A percentile compares a stretch with the other conserved stretches of the same genome.
Conservation (phyloP, 2,329 filamentous ascomycete species). For the Penicillium sp. region DNA sequence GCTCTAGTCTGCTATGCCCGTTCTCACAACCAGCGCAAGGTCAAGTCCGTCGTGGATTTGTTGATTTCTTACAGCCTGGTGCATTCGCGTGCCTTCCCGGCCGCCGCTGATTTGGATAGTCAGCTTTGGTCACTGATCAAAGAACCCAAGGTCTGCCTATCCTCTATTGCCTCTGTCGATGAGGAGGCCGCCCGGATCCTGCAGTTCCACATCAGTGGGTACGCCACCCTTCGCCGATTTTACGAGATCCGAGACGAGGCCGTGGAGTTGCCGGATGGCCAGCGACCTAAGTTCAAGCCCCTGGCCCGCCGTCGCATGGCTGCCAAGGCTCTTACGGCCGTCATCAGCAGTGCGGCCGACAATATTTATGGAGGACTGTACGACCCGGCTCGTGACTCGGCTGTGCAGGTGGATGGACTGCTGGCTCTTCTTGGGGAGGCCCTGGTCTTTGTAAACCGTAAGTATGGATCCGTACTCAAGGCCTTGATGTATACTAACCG, state of each 20-base stretch:
- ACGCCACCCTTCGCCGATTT: slow-evolving; percentile 85
- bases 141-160: slow-evolving; percentile 69
- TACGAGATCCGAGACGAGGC: slow-evolving; percentile 81
- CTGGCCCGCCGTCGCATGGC: slow-evolving; percentile 67
- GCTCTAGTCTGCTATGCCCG: slow-evolving; percentile 89
- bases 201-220: slow-evolving; percentile 83
- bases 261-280: slow-evolving; percentile 37
- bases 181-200: slow-evolving; percentile 79
- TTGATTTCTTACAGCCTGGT: slow-evolving; percentile 85
- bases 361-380: slow-evolving; percentile 89
- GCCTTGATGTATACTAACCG: slow-evolving; percentile 14
- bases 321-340: slow-evolving; percentile 72
- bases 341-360: slow-evolving; percentile 82
- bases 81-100: slow-evolving; percentile 78
- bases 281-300: slow-evolving; percentile 50
- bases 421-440: slow-evolving; percentile 81
- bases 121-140: slow-evolving; percentile 69
- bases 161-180: slow-evolving; percentile 70
- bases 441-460: slow-evolving; percentile 69
- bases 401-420: slow-evolving; percentile 85
- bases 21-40: slow-evolving; percentile 73
- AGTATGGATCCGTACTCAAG: slow-evolving; percentile 18
- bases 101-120: slow-evolving; percentile 68
- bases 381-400: slow-evolving; percentile 74
- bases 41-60: slow-evolving; percentile 81